Conservation (phyloP, 352 stramenopile species). For the Phytophthora brassicae region DNA sequence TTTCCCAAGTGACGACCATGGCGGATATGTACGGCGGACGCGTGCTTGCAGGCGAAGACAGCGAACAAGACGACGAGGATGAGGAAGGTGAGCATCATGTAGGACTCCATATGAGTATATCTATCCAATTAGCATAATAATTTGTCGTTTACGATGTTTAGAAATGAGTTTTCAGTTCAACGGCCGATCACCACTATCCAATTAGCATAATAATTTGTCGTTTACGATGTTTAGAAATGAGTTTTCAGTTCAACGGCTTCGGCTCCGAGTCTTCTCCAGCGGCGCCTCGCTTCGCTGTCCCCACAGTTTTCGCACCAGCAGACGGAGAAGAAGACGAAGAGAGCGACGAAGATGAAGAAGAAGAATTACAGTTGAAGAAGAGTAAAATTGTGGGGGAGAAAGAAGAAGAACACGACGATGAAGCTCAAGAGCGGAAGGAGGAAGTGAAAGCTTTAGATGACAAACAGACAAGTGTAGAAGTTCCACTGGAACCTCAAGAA, state of each 20-base stretch:
- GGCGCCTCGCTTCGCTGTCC: conserved; percentile 34
- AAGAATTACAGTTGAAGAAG: conserved; percentile 3
- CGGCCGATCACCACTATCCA: not conserved
- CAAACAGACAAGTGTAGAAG: not conserved
- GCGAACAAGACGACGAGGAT: conserved; percentile 77
- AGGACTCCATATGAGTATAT: not conserved
- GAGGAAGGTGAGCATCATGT: conserved; percentile 34
- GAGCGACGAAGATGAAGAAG: conserved; percentile 41
- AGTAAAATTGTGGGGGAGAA: conserved; percentile 1
- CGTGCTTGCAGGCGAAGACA: conserved; percentile 77
- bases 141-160: not conserved
- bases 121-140: not conserved
- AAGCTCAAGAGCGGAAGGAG: conserved; percentile 8
- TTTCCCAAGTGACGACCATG: conserved; percentile 32
- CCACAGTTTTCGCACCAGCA: conserved; percentile 27
- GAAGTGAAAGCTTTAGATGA: conserved; percentile 21
- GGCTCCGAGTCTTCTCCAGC: conserved; percentile 20
- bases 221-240: conserved; percentile 35
- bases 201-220: not conserved
- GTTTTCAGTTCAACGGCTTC: conserved; percentile 53
- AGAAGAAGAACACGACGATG: conserved; percentile 18
- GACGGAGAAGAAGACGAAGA: conserved; percentile 27
- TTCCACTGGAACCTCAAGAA: conserved; percentile 3
- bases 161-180: conserved; percentile 61
- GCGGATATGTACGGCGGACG: conserved; percentile 59